Conservation (phyloP, 2,329 filamentous ascomycete species). For the Claviceps digitariae region DNA sequence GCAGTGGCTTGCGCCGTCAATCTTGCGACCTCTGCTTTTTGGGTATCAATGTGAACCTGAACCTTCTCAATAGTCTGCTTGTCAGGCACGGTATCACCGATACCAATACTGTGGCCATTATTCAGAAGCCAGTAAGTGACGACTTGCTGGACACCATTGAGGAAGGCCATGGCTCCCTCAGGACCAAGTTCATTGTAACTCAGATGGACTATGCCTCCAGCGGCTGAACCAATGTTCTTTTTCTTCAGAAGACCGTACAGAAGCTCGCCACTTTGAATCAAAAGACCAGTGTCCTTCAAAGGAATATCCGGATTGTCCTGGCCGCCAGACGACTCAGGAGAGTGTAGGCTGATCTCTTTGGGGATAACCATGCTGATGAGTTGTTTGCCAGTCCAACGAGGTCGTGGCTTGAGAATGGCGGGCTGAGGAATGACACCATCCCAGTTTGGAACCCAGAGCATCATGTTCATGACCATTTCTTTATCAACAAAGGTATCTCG, state of each 20-base stretch:
- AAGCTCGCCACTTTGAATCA: conserved; percentile 77
- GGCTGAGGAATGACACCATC: conserved; percentile 87
- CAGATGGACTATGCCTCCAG: conserved; percentile 86
- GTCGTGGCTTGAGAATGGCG: conserved; percentile 83
- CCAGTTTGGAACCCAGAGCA: conserved; percentile 97
- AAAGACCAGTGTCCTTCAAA: conserved; percentile 60
- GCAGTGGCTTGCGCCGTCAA: conserved; percentile 68
- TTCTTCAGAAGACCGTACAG: conserved; percentile 86
- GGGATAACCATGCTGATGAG: conserved; percentile 90
- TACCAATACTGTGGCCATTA: conserved; percentile 93
- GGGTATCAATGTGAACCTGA: conserved; percentile 62
- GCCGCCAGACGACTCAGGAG: conserved; percentile 34
- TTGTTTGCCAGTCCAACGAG: conserved; percentile 97
- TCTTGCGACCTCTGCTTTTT: conserved; percentile 68
- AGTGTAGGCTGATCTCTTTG: conserved; percentile 66
- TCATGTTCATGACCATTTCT: conserved; percentile 88
- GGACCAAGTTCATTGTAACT: conserved; percentile 91
- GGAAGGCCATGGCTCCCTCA: conserved; percentile 78
- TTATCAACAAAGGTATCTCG: conserved; percentile 84
- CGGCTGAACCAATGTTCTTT: conserved; percentile 82
- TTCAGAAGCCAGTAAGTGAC: conserved; percentile 97
- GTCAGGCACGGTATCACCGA: conserved; percentile 95
- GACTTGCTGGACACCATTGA: conserved; percentile 89
- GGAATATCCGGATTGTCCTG: conserved; percentile 43
- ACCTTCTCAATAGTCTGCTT: conserved; percentile 72